phyloP scores from a whole-genome alignment of 352 stramenopile genomes.

The Phytopythium cucurbitacearum region DNA sequence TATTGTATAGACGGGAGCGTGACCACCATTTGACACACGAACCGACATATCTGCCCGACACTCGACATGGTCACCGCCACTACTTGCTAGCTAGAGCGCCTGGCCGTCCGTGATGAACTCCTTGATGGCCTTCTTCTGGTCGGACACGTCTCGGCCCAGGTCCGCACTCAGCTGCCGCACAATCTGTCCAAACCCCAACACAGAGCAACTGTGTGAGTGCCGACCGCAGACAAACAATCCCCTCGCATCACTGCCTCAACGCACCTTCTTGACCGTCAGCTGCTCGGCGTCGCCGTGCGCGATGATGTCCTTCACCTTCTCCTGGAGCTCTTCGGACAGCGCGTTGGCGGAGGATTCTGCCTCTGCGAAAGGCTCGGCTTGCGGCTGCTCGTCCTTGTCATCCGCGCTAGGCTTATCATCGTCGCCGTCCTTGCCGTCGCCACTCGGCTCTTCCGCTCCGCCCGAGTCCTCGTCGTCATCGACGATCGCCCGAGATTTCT shows the following conservation, averaged over 20 bases:
- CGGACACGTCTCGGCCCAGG: slow-evolving; percentile 56
- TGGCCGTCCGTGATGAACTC: slow-evolving; percentile 59
- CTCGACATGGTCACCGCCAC: background rate
- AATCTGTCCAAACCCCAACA: slow-evolving; percentile 30
- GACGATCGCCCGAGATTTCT: slow-evolving; percentile 19
- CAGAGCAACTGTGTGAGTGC: no score
- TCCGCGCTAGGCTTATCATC: slow-evolving; percentile 15
- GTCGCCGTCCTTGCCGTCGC: slow-evolving; percentile 8
- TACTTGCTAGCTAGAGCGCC: slow-evolving; percentile 11
- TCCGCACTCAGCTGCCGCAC: slow-evolving; percentile 66
- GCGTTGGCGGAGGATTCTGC: slow-evolving; percentile 9
- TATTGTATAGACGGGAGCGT: background rate
- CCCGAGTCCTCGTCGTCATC: slow-evolving; percentile 19
- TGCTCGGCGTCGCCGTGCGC: slow-evolving; percentile 67
- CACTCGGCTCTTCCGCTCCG: slow-evolving; percentile 8
- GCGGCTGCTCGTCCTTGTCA: slow-evolving; percentile 7
- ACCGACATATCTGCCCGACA: background rate
- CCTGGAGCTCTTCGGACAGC: slow-evolving; percentile 45
- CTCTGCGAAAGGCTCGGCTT: slow-evolving; percentile 11
- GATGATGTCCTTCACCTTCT: slow-evolving; percentile 78
- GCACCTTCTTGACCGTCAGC: slow-evolving; percentile 82
- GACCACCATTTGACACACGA: slow-evolving; percentile 7
- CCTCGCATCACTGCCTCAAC: background rate
- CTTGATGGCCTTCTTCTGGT: slow-evolving; percentile 80
- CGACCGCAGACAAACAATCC: slow-evolving; percentile 2